These are phyloP conservation scores for Saturnispora sekii DNA, from an alignment of 805 yeast species.

Conservation along the genomic window DNA sequence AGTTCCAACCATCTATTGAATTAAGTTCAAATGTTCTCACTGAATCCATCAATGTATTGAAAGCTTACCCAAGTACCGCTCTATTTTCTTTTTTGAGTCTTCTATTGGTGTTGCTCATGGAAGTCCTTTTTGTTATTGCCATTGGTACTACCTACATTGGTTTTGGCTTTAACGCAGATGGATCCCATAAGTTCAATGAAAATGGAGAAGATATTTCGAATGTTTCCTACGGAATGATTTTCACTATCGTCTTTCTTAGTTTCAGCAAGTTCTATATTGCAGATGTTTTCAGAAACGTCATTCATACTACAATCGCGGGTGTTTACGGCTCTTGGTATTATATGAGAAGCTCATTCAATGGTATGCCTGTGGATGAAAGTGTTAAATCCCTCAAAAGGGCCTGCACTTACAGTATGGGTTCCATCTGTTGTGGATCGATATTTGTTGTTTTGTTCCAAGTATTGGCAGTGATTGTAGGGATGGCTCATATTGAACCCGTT, in stretches of 20 bases:
- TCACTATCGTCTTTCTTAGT: constrained; percentile 35
- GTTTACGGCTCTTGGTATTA: constrained; percentile 93
- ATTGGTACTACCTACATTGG: constrained; percentile 9
- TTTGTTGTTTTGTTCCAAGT: constrained; percentile 64
- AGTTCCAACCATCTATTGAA: constrained; percentile 17
- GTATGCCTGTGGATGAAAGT: constrained; percentile 70
- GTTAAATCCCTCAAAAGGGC: constrained; percentile 70
- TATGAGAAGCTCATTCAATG: constrained; percentile 40
- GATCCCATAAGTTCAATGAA: constrained; percentile 8
- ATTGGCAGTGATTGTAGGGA: constrained; percentile 33
- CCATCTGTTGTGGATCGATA: constrained; percentile 72
- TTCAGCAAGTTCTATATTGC: constrained; percentile 79
- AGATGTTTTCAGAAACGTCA: constrained; percentile 71
- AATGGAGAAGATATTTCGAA: constrained; percentile 16
- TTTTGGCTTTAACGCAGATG: constrained; percentile 13
- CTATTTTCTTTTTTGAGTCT: constrained; percentile 31
- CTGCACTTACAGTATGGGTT: constrained; percentile 78
- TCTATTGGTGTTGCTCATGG: constrained; percentile 4
- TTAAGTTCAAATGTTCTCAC: constrained; percentile 21
- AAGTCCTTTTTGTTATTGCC: constrained; percentile 5
- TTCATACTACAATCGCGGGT: constrained; percentile 77
- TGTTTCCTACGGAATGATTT: constrained; percentile 45
- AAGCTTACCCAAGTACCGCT: constrained; percentile 57
- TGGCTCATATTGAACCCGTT: neutral
- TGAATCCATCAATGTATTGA: constrained; percentile 65